Evolutionary conservation across 2,329 filamentous ascomycete species (phyloP), one percentile per base, ranked within the genome.

Genomic region (Aspergillus fumigatiaffinis): DNA sequence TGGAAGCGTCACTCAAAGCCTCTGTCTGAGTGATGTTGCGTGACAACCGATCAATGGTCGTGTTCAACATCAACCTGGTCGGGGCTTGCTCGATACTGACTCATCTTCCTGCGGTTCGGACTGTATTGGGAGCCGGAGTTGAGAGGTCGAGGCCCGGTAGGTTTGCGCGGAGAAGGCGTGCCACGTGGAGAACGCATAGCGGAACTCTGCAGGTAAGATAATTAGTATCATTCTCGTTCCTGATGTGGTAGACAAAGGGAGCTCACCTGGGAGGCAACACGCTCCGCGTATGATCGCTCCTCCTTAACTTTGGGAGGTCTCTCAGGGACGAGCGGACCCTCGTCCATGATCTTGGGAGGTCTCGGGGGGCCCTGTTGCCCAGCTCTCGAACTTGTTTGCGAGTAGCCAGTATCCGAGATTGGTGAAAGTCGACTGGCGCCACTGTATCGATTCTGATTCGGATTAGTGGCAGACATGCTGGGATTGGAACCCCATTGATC

Each of bases 291-390:
- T 6, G 68, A 70, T 38, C 66, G 66, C 28, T 73, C 70, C 23
- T 71, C 70, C 46, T 68, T 68, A 53, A 68, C 63, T 62, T 77
- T 80, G 26, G 73, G 71, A 8, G 77, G 73, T 38, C 77, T 75
- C 49, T 79, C 78, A 14, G 85, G 84, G 23, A 87, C 73, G 49
- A 87, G 73, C 5, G 85, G 84, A 0, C 83, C 84, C 23, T 84
- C 80, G 56, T 86, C 82, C 55, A 75, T 75, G 57, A 82, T 70
- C 66, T 84, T 84, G 17, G 81, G 78, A n/a, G 80, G 78, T 50
- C 82, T 76, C 14, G 81, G 76, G 20, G 81, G 79, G 1, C 71
- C 76, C 20, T 71, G 28, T 29, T 10, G 66, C 32, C 64, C 62
- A 5, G 66, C 60, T 23, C 68, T 66, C 23, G 75, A 75, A 56